These are phyloP conservation scores for Periconia macrospinosa DNA, from an alignment of 2,329 filamentous ascomycete genomes.

Conservation along the genomic window DNA sequence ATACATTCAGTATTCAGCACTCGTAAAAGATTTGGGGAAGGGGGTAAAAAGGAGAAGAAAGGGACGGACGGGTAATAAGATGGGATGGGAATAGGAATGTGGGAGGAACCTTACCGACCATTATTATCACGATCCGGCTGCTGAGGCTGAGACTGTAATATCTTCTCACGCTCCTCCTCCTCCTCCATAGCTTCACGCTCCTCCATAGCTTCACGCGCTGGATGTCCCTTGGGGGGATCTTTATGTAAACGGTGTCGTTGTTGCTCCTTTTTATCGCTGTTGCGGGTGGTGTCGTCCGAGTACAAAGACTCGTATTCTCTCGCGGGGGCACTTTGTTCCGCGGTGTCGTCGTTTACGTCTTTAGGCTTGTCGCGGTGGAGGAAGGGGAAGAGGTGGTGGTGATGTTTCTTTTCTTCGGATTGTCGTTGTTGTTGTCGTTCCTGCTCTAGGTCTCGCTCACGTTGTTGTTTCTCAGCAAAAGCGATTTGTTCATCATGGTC, in stretches of 20 bases:
- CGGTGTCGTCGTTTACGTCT: constrained; percentile 6
- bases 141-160: neutral
- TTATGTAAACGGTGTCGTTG: constrained; percentile 47
- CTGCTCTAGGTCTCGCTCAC: constrained; percentile 16
- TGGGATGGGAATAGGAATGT: too few relatives aligned
- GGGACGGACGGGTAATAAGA: too few relatives aligned
- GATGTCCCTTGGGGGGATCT: constrained; percentile 43
- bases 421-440: constrained; percentile 22
- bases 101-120: neutral
- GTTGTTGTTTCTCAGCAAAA: neutral
- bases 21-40: too few relatives aligned
- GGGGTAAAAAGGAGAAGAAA: constrained; percentile 1
- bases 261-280: too few relatives aligned
- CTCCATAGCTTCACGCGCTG: constrained; percentile 30
- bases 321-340: neutral
- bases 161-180: constrained; percentile 12
- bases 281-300: too few relatives aligned
- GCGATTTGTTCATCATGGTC: constrained; percentile 6
- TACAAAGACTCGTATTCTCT: neutral
- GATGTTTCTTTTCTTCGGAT: constrained; percentile 42
- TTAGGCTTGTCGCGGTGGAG: constrained; percentile 43
- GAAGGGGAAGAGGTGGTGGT: constrained; percentile 43
- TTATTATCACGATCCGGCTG: constrained; percentile 7
- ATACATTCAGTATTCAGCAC: too few relatives aligned
- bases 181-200: constrained; percentile 27